Conservation (phyloP, 768 basidiomycete species). For the Clavaria fumosa region DNA sequence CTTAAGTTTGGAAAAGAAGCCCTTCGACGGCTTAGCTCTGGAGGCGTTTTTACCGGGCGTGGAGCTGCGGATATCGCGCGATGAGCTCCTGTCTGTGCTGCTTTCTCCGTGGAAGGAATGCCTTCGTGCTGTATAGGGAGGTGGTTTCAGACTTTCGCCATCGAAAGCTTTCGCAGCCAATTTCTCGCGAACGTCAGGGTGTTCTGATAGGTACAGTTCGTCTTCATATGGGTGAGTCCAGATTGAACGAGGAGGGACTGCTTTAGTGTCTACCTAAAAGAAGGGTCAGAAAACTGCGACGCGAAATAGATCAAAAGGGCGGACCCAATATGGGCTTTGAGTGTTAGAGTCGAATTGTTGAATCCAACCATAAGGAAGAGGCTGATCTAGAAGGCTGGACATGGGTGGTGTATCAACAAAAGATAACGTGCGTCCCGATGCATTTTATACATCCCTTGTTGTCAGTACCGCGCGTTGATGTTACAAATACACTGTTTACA, state of each 20-base stretch:
- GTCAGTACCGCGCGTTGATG: too few species aligned
- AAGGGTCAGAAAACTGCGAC: neutral
- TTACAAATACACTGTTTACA: too few species aligned
- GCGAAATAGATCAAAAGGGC: neutral
- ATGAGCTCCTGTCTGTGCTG: slow-evolving; percentile 5
- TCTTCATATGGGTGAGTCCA: slow-evolving; percentile 67
- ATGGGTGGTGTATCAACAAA: too few species aligned
- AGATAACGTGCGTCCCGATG: too few species aligned
- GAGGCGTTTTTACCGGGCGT: slow-evolving; percentile 7
- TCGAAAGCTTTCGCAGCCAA: slow-evolving; percentile 8
- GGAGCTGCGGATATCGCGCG: slow-evolving; percentile 5
- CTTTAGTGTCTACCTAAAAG: slow-evolving; percentile 44
- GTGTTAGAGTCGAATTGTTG: slow-evolving; percentile 27
- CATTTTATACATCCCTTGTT: too few species aligned
- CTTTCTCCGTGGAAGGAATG: slow-evolving; percentile 17
- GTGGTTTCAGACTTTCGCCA: slow-evolving; percentile 1
- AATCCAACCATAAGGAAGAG: slow-evolving; percentile 45
- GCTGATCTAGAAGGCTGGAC: too few species aligned
- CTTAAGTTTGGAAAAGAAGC: slow-evolving; percentile 45
- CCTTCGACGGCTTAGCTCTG: slow-evolving; percentile 23
- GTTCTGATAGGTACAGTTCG: slow-evolving; percentile 40
- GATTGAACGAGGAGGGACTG: slow-evolving; percentile 46
- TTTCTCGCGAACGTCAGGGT: slow-evolving; percentile 32
- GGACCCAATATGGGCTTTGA: slow-evolving; percentile 35
- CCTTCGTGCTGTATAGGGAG: slow-evolving; percentile 11